Evolutionary conservation across 1,284 basidiomycete species (phyloP), one percentile per base, ranked within the genome.

Genomic region (Salmacisia buchloeana): DNA sequence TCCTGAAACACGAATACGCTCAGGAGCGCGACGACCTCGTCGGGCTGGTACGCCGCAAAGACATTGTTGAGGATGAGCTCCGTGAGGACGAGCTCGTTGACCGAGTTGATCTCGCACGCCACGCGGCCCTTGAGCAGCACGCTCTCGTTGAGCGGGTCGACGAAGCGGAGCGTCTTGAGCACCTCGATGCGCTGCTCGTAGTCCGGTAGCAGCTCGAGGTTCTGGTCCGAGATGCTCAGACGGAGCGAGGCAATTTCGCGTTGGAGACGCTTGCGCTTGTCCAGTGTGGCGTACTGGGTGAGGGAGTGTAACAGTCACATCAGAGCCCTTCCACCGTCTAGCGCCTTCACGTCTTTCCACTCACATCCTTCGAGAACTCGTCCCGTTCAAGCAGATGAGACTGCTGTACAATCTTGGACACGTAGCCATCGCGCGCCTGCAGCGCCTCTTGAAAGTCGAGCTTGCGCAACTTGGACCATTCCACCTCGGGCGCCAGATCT

Each of bases 51-150:
- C 21, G 84, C 83, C 2, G 91, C 90, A 18, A 98, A 84, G 3
- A 89, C 89, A 77, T 98, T 98, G 78, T 98, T 96, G 59, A 98
- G 85, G 63, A 99, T 96, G 36, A 99, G 85, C 77, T 99, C 96
- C 0, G 96, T 98, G 46, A 98, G 83, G 39, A 98, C 87, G 29
- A 99, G 65, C 66, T 78, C 77, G 72, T 93, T 93, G 2, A 90
- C 92, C 4, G 94, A 97, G 80, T 98, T 98, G 80, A 99, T 97
- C 83, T 98, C 96, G 83, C 96, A 98, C 23, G 96, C 96, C 10
- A 98, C 96, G 54, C 96, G 86, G 12, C 96, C 96, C 79, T 99
- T 99, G 65, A 98, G 85, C 27, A 93, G 85, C 1, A 99, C 94
- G 0, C 93, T 97, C 34, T 77, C 74, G n/a, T 90, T 89, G 71